Base-by-base conservation (phyloP, 208 protist genomes). In the Leishmania martiniquensis region DNA sequence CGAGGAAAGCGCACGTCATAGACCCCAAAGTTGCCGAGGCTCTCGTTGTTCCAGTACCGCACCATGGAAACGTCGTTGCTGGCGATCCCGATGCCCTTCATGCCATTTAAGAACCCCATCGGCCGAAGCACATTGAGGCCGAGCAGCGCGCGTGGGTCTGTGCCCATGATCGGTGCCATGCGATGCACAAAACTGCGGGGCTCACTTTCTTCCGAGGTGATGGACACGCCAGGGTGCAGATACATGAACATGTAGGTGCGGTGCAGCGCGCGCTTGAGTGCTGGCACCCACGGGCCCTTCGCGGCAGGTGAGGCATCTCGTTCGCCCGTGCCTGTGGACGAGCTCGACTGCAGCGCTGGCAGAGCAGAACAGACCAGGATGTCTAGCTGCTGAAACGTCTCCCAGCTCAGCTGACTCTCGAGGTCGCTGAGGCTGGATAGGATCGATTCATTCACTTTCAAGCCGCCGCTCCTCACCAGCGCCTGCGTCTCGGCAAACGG, bases 41-140 rank as follows among this genome's bases (percentile, higher is more conserved):
- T 92, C 59, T 97, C 90, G 75, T 97, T 97, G 84, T 97, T 97
- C 92, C 93, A 97, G 83, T 95, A 94, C 20, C 91, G 89, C 32
- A 97, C 80, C 78, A 94, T 93, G 25, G 92, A 87, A 2, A 97
- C 93, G 66, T 97, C 93, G 79, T 96, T 96, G 47, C 85, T 89
- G n/a, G 86, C 86, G 25, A 97, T 78, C 1, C 83, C 93, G 32
- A 97, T 73, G 10, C 92, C 93, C 37, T 85, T 84, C 88, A 97
- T 95, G 44, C 90, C 82, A 66, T 94, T 85, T 78, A 94, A 85
- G 68, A 95, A 94, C 1, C 93, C 93, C 34, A 92, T 92, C 1
- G 92, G 92, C 15, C 90, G 91, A 17, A 96, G 82, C 29, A 96
- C 82, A 79, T 97, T 97, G 52, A 97, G 83, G 0, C 91, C 93